A percentile compares a stretch with the other conserved stretches of the same genome.
Conservation (phyloP, 306 rosid species). For the Trifolium pratense region DNA sequence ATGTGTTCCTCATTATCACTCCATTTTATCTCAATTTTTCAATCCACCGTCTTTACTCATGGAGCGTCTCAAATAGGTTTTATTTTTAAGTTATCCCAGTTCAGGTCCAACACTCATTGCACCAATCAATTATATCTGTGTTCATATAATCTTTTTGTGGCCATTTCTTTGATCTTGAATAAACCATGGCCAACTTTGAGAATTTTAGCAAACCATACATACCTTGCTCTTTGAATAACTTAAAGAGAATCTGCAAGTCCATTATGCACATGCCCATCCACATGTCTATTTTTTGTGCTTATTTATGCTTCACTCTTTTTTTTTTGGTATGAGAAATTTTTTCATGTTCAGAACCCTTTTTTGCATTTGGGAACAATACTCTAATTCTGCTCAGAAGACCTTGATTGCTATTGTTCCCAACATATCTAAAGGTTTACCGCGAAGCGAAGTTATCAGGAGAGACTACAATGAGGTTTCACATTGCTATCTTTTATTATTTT, state of each 20-base stretch:
- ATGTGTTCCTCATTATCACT: constrained; percentile 58
- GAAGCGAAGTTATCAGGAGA: constrained; percentile 60
- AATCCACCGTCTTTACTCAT: constrained; percentile 61
- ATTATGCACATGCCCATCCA: constrained; percentile 54
- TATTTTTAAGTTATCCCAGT: constrained; percentile 63
- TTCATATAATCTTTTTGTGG: constrained; percentile 74
- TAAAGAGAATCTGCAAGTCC: constrained; percentile 62
- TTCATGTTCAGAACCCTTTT: constrained; percentile 52
- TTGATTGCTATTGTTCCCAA: constrained; percentile 53
- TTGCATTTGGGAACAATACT: constrained; percentile 56
- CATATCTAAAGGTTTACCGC: constrained; percentile 53
- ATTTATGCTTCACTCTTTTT: constrained; percentile 51
- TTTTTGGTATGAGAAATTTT: constrained; percentile 42
- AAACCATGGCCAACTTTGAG: constrained; percentile 76
- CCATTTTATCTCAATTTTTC: constrained; percentile 70
- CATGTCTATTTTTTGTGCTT: constrained; percentile 61
- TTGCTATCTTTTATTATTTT: constrained; percentile 54
- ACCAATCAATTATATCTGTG: constrained; percentile 64
- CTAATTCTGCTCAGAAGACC: constrained; percentile 47
- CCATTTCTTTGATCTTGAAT: constrained; percentile 77
- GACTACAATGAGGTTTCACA: constrained; percentile 72
- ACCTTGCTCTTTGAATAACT: constrained; percentile 70
- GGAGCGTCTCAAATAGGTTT: constrained; percentile 73
- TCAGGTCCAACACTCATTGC: constrained; percentile 71
- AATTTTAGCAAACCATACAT: constrained; percentile 78